Conservation (phyloP, 805 yeast species). For the Candida takata region DNA sequence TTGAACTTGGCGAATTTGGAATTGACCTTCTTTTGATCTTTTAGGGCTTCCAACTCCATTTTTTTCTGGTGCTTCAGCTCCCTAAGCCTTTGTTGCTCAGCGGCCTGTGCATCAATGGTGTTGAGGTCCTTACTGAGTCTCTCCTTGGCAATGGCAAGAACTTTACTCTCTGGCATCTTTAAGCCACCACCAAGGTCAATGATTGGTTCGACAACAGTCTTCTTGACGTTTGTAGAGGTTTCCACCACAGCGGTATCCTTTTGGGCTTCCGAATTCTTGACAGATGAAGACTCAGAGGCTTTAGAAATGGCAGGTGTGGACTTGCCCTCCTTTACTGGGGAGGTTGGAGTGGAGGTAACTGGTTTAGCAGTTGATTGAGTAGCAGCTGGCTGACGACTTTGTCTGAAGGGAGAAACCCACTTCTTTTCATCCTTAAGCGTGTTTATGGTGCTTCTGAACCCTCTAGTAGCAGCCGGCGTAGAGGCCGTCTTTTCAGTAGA, state of each 20-base stretch:
- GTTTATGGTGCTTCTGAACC: slow-evolving; percentile 18
- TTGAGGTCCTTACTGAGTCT: slow-evolving; percentile 17
- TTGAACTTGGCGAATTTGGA: slow-evolving; percentile 23
- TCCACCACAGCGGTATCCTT: not conserved
- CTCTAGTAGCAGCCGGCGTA: slow-evolving; percentile 2
- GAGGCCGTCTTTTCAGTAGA: slow-evolving; percentile 2
- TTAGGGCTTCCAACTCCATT: slow-evolving; percentile 19
- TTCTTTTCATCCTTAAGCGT: slow-evolving; percentile 19
- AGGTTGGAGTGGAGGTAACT: slow-evolving; percentile 1
- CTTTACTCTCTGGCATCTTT: slow-evolving; percentile 21
- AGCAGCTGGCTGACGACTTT: slow-evolving; percentile 2
- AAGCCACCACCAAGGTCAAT: slow-evolving; percentile 25
- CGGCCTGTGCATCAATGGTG: slow-evolving; percentile 18
- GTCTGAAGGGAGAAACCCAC: slow-evolving; percentile 26
- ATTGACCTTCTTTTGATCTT: slow-evolving; percentile 20
- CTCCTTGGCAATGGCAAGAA: slow-evolving; percentile 21
- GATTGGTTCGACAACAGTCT: slow-evolving; percentile 16
- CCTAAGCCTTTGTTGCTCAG: slow-evolving; percentile 18
- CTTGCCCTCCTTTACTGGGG: slow-evolving; percentile 1
- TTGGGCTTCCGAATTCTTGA: no score
- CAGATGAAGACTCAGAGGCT: no score
- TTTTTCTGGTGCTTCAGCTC: slow-evolving; percentile 22
- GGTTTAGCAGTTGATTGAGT: slow-evolving; percentile 1
- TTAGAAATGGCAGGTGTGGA: no score
- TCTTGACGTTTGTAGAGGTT: slow-evolving; percentile 5